Base-by-base conservation (phyloP, 2,329 filamentous ascomycete genomes). In the Colletotrichum endophyticum region DNA sequence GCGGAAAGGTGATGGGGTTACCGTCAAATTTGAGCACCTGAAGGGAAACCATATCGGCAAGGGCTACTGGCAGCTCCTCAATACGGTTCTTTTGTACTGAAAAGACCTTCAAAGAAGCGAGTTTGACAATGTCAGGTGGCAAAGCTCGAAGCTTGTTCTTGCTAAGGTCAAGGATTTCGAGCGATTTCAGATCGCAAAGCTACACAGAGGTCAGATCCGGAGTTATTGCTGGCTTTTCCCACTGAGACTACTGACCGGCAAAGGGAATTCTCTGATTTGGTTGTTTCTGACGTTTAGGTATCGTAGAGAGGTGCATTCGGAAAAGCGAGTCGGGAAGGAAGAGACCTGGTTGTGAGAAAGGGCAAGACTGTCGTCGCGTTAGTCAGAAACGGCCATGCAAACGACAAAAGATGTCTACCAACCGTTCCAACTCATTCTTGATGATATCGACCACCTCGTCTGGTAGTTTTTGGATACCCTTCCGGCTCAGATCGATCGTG, bases 111-210 rank as follows among this genome's bases (percentile, higher is more conserved):
- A 99, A 88, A 3, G 95, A 98, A 7, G 93, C 93, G 81, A 99
- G 88, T 81, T 93, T 95, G 76, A 91, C 92, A 77, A 98, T 95
- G 70, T 96, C 94, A 63, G 93, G 91, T 0, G 96, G 96, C 3
- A 99, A 90, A 12, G 91, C 88, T 64, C 91, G 91, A 77, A 99
- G 92, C 83, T 94, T 95, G 83, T 99, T 99, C 80, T 95, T 92
- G 83, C 96, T 96, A 71, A 99, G 90, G 85, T 99, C 96, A 77
- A 99, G 91, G 75, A 98, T 98, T 85, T 99, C 96, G 72, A 99
- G 91, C 39, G 95, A 94, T 69, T 92, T 93, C 77, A 99, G 90
- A 84, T 96, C 93, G 83, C 96, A 96, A 75, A 99, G 91, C 96
- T 98, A 82, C 27, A 49, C 27, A 81, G 71, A 30, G 28, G 63